These are phyloP conservation scores for Capronia epimyces DNA, from an alignment of 2,329 filamentous ascomycete genomes.

Conservation along the genomic window DNA sequence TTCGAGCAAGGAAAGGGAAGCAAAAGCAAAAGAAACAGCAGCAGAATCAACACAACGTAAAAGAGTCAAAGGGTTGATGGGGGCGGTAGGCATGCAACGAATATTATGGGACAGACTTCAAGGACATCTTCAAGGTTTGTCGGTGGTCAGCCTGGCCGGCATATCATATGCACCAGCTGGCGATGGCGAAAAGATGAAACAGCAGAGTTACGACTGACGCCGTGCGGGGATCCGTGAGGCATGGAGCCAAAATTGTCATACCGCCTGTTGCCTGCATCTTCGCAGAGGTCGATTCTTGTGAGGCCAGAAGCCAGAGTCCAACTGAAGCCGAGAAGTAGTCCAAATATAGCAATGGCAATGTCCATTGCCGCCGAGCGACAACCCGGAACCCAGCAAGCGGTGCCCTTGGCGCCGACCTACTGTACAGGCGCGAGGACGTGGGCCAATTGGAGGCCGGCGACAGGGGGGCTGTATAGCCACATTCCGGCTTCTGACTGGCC, in stretches of 20 bases:
- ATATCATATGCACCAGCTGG: background rate
- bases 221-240: slow-evolving; percentile 2
- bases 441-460: slow-evolving; percentile 9
- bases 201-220: slow-evolving; percentile 14
- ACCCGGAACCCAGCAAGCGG: background rate
- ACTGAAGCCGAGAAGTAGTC: background rate
- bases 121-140: background rate
- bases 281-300: background rate
- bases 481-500: background rate
- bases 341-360: slow-evolving; percentile 1
- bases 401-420: slow-evolving; percentile 9
- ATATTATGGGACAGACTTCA: background rate
- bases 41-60: background rate
- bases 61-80: background rate
- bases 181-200: slow-evolving; percentile 20
- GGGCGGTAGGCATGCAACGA: background rate
- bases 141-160: slow-evolving; percentile 14
- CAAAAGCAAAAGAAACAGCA: slow-evolving; percentile 1
- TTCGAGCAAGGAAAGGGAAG: background rate
- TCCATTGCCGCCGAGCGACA: background rate
- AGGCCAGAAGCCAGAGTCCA: background rate
- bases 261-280: background rate
- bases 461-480: slow-evolving; percentile 14
- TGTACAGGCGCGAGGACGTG: background rate
- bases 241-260: background rate